Evolutionary conservation across 768 basidiomycete species (phyloP).

Genomic region (Pholiota microspora): DNA sequence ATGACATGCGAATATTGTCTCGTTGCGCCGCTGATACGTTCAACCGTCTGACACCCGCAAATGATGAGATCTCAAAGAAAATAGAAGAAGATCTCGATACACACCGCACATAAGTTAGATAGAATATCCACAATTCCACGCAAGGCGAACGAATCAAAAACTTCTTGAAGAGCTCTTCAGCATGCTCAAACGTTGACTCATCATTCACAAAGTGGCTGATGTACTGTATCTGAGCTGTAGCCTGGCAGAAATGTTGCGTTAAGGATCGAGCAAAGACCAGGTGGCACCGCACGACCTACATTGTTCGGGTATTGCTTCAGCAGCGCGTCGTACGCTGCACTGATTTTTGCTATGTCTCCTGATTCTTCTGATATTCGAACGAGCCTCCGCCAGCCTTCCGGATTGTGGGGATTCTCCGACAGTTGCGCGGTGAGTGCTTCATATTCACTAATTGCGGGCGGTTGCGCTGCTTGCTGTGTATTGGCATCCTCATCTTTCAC

Average conservation of each 20-base stretch:
- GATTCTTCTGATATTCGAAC: constrained; percentile 74
- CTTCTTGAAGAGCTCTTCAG: constrained; percentile 85
- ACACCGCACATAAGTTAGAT: constrained; percentile 89
- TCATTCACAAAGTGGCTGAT: constrained; percentile 71
- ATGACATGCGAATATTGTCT: constrained; percentile 81
- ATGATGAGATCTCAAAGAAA: constrained; percentile 9
- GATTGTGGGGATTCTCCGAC: constrained; percentile 67
- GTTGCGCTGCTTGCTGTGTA: constrained; percentile 11
- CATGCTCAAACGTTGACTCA: constrained; percentile 65
- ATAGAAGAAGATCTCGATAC: constrained; percentile 28
- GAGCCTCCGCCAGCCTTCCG: constrained; percentile 76
- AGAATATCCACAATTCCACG: constrained; percentile 91
- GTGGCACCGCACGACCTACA: constrained; percentile 39
- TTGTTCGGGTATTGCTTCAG: constrained; percentile 89
- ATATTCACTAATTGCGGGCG: constrained; percentile 61
- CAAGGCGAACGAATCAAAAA: constrained; percentile 84
- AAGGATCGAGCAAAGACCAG: constrained; percentile 7
- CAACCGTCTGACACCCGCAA: constrained; percentile 47
- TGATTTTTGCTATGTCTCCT: constrained; percentile 77
- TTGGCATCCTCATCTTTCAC: constrained; percentile 26
- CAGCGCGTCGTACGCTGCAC: constrained; percentile 78
- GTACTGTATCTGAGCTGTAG: constrained; percentile 82
- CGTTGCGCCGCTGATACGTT: constrained; percentile 67
- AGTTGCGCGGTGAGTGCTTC: constrained; percentile 60
- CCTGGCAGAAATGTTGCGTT: constrained; percentile 39